phyloP scores from a whole-genome alignment of 139 green algal species.

The Chlamydomonas asymmetrica region DNA sequence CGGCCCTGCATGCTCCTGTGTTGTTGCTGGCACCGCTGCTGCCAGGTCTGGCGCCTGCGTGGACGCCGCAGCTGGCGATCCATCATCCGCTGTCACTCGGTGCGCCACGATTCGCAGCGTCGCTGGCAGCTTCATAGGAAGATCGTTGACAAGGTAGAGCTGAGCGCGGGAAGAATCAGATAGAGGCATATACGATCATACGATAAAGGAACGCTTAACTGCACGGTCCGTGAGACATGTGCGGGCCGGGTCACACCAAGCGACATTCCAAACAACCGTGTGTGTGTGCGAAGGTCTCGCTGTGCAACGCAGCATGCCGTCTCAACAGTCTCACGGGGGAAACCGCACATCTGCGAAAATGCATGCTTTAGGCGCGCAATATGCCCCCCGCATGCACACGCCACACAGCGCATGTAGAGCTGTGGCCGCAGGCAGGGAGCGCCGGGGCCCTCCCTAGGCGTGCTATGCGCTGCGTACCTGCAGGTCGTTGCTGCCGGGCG shows the following conservation, averaged over 20 bases:
- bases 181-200: background rate
- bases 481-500: background rate
- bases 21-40: too few relatives aligned
- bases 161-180: background rate
- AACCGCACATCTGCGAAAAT: background rate
- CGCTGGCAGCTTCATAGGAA: too few relatives aligned
- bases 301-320: background rate
- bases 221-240: background rate
- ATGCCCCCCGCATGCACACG: background rate
- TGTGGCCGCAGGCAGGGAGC: too few relatives aligned
- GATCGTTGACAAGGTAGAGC: conserved; percentile 18
- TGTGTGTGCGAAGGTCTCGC: background rate
- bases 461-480: conserved; percentile 7
- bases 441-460: too few relatives aligned
- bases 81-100: too few relatives aligned
- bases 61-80: too few relatives aligned
- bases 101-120: too few relatives aligned
- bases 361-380: background rate
- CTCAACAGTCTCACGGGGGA: background rate
- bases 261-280: background rate
- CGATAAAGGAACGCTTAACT: background rate
- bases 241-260: background rate
- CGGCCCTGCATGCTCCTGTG: too few relatives aligned
- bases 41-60: too few relatives aligned
- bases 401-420: too few relatives aligned